phyloP scores from a whole-genome alignment of 495 filamentous ascomycete species.

The Talaromyces liani region DNA sequence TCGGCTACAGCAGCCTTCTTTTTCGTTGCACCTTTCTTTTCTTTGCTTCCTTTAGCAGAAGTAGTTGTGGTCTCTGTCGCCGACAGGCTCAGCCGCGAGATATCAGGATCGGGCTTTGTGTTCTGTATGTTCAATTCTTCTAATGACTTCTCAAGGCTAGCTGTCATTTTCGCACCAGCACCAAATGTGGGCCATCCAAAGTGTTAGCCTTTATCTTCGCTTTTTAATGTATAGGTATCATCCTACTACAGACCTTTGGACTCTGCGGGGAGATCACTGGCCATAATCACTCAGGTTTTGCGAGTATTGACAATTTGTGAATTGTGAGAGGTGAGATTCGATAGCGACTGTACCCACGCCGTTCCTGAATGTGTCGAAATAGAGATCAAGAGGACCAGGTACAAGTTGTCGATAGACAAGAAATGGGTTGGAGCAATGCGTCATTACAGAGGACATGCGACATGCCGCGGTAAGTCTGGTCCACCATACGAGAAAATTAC shows the following conservation, averaged over 20 bases:
- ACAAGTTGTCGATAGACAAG: neutral
- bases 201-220: neutral
- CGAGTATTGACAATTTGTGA: neutral
- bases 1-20: conserved; percentile 56
- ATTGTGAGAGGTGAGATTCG: neutral
- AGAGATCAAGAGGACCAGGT: neutral
- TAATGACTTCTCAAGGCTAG: conserved; percentile 30
- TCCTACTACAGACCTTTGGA: conserved; percentile 16
- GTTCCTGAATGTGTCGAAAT: neutral
- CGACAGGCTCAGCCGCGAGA: conserved; percentile 11
- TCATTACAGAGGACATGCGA: neutral
- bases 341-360: neutral
- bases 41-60: conserved; percentile 9
- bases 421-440: neutral
- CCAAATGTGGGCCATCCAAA: neutral
- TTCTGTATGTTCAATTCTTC: conserved; percentile 36
- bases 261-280: neutral
- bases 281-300: neutral
- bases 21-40: conserved; percentile 10
- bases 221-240: neutral
- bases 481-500: neutral
- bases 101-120: conserved; percentile 28
- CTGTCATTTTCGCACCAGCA: neutral
- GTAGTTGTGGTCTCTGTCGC: conserved; percentile 17
- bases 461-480: neutral